Base-by-base conservation (phyloP, 176 grass and related monocot species). In the Triticum dicoccoides region DNA sequence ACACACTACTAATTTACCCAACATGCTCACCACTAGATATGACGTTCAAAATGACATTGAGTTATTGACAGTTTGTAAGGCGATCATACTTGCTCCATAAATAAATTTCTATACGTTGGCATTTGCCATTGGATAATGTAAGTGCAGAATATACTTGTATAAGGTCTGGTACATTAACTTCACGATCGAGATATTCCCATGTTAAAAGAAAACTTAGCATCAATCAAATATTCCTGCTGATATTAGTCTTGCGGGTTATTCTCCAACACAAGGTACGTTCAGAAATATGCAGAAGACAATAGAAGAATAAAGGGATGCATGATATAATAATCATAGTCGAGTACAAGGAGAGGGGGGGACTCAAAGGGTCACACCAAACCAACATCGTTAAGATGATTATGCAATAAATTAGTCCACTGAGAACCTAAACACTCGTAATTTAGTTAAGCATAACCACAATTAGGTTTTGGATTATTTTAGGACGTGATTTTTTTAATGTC, bases 21-120 rank as follows among this genome's bases (percentile, higher is more conserved):
- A 1, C 14, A 27, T 29, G 25, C 25, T 25, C 25, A 25, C 25
- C 25, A 25, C 25, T 25, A 25, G 25, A 25, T 51, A 73, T 21
- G 15, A 21, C 10, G 0, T 49, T 47, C 3, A 24, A 13, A 69
- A 58, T 39, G 4, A 56, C 32, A 17, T 81, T 42, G 21, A 38
- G 38, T 23, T 66, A 64, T 21, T 79, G 24, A 47, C 18, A 62
- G 76, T 70, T 77, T 59, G n/a, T 21, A 86, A 86, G 20, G 27
- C 10, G 1, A 62, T 21, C 29, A 37, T 45, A 66, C 17, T 74
- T 37, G 29, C 29, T 59, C 47, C 61, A 34, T 63, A 37, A 35
- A 29, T 59, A 15, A 77, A 12, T 30, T 77, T 77, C 10, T 82
- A 67, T 24, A 69, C 37, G 5, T 18, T 12, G 33, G 8, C 38